Percentiles rank a stretch among this genome's conserved stretches.
Conservation (phyloP, 2,329 filamentous ascomycete species). For the Alternaria gaisen region DNA sequence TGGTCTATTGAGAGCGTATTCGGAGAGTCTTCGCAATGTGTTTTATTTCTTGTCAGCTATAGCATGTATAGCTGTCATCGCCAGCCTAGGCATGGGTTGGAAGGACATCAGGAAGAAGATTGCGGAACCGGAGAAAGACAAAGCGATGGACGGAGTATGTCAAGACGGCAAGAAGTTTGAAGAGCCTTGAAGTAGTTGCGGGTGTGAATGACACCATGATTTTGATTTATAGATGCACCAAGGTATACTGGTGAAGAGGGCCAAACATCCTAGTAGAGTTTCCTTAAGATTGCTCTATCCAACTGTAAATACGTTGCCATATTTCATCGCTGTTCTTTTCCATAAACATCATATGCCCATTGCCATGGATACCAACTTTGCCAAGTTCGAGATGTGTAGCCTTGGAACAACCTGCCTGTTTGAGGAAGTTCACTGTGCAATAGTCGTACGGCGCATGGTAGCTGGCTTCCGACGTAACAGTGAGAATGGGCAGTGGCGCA, state of each 20-base stretch:
- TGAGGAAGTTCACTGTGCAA: slow-evolving; percentile 61
- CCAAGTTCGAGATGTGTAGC: slow-evolving; percentile 18
- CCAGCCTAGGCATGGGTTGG: slow-evolving; percentile 37
- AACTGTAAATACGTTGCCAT: slow-evolving; percentile 4
- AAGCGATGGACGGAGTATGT: neutral
- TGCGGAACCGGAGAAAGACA: neutral
- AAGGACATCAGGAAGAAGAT: slow-evolving; percentile 32
- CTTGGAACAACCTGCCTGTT: slow-evolving; percentile 47
- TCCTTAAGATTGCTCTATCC: slow-evolving; percentile 1
- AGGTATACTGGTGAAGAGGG: neutral
- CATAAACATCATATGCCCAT: slow-evolving; percentile 12
- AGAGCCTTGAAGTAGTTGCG: neutral
- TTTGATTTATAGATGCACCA: neutral
- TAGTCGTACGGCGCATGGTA: slow-evolving; percentile 59
- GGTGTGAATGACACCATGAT: neutral
- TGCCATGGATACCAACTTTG: slow-evolving; percentile 7
- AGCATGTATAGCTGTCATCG: slow-evolving; percentile 17
- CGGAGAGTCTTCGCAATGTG: slow-evolving; percentile 33
- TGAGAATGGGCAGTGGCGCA: slow-evolving; percentile 55
- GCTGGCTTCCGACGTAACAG: slow-evolving; percentile 61
- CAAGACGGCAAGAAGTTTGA: neutral
- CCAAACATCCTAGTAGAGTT: neutral
- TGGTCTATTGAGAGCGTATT: slow-evolving; percentile 35
- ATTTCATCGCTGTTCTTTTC: slow-evolving; percentile 10
- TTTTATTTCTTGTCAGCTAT: slow-evolving; percentile 36